Conservation (phyloP, 176 grass and related monocot genomes). For the Triticum turgidum region DNA sequence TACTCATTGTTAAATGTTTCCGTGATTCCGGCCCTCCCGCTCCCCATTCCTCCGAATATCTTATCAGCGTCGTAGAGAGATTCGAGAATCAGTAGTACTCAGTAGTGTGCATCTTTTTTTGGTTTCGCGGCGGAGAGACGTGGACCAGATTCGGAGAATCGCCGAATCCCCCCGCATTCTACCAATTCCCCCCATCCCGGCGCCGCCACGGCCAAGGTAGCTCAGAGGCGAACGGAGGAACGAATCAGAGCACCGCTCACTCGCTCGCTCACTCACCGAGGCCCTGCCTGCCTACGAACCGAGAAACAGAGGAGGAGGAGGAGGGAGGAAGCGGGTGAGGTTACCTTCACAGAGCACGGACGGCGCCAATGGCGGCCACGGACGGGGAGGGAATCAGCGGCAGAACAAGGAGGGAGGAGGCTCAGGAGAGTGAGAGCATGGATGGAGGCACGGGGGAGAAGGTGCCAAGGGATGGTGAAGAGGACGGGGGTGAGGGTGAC, state of each 20-base stretch:
- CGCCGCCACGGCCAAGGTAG: not conserved
- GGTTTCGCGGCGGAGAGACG: not conserved
- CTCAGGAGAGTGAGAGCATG: not conserved
- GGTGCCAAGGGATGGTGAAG: not conserved
- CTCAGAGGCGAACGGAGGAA: not conserved
- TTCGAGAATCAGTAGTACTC: conserved; percentile 21
- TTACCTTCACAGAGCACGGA: conserved; percentile 1
- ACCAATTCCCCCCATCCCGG: not conserved
- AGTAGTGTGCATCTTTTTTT: not conserved
- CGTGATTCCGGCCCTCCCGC: not conserved
- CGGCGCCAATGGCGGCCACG: conserved; percentile 27
- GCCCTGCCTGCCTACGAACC: not conserved
- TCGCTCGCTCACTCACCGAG: not conserved
- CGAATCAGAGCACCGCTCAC: not conserved
- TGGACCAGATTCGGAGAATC: conserved; percentile 17
- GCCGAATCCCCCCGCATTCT: conserved; percentile 8
- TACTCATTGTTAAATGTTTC: not conserved
- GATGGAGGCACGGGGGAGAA: no score
- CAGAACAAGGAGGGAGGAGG: not conserved
- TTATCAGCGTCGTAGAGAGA: not conserved
- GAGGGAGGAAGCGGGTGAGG: not conserved
- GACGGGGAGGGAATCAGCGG: not conserved
- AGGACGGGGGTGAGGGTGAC: conserved; percentile 29
- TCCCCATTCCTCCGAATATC: not conserved
- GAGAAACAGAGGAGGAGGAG: not conserved